phyloP scores from a whole-genome alignment of 2,329 filamentous ascomycete species.

The Claviceps sorghi region DNA sequence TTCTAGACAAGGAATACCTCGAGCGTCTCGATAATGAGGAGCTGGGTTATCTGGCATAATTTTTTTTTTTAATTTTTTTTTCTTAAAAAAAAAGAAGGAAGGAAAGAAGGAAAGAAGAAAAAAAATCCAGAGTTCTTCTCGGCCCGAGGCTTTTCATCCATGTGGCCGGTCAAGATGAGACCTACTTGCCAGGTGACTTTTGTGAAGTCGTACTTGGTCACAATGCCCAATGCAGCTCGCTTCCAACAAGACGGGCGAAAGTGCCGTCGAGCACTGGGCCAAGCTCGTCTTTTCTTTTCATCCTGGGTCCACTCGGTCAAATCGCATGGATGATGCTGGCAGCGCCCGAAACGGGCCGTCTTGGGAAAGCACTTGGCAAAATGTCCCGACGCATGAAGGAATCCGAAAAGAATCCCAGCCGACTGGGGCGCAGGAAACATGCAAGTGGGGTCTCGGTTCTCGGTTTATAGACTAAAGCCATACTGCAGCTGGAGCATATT shows the following conservation, averaged over 20 bases:
- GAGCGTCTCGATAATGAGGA: slow-evolving; percentile 92
- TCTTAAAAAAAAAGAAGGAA: too few species aligned
- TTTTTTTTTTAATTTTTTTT: not conserved
- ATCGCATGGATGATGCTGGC: not conserved
- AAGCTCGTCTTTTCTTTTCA: not conserved
- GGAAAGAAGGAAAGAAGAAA: too few species aligned
- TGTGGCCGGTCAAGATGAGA: not conserved
- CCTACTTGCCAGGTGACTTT: not conserved
- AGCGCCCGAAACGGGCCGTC: not conserved
- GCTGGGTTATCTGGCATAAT: slow-evolving; percentile 75
- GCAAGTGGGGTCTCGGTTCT: not conserved
- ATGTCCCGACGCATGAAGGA: not conserved
- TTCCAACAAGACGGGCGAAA: not conserved
- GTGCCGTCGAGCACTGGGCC: not conserved
- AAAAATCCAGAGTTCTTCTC: too few species aligned
- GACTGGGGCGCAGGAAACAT: not conserved
- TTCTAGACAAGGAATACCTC: slow-evolving; percentile 97
- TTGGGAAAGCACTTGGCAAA: not conserved
- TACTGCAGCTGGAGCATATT: not conserved
- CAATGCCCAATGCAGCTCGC: not conserved
- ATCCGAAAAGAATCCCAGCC: too few species aligned
- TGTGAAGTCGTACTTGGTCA: not conserved
- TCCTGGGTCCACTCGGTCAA: too few species aligned
- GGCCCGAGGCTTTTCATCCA: too few species aligned
- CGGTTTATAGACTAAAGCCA: not conserved